Conservation (phyloP, 805 yeast genomes). For the Pichia thaimueangensis region DNA sequence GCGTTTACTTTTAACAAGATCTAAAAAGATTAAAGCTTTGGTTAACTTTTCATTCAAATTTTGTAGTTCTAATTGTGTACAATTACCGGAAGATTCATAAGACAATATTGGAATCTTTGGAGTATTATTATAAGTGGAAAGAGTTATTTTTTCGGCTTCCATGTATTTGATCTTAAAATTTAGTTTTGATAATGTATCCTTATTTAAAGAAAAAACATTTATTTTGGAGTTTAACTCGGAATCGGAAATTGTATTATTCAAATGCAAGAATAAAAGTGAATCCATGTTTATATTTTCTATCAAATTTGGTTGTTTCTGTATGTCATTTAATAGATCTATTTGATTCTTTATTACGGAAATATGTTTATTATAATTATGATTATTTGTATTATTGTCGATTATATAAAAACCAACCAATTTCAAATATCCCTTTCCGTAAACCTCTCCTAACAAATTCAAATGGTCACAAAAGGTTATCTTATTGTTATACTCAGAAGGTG, state of each 20-base stretch:
- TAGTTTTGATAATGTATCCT: neutral
- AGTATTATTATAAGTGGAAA: constrained; percentile 1
- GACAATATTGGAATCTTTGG: constrained; percentile 1
- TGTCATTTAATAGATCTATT: neutral
- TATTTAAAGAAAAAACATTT: neutral
- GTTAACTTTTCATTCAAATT: constrained; percentile 7
- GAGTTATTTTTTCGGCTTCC: neutral
- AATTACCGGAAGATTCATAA: too few relatives aligned
- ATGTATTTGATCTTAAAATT: neutral
- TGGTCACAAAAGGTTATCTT: neutral
- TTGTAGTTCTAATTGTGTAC: too few relatives aligned
- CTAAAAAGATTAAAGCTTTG: constrained; percentile 13
- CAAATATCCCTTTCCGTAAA: constrained; percentile 19
- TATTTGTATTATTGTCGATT: neutral
- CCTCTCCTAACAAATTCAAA: constrained; percentile 18
- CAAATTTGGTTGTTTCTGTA: neutral
- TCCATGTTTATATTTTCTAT: neutral
- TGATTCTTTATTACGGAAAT: neutral
- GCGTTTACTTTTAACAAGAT: constrained; percentile 7
- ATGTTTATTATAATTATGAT: too few relatives aligned
- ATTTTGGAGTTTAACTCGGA: neutral
- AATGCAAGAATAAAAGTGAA: neutral
- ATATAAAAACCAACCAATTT: constrained; percentile 22
- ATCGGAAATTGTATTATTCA: neutral
- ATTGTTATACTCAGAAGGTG: neutral